Evolutionary conservation across 1,139 yeast species (phyloP), one percentile per base, ranked within the genome.

Genomic region (Suhomyces wounanorum): DNA sequence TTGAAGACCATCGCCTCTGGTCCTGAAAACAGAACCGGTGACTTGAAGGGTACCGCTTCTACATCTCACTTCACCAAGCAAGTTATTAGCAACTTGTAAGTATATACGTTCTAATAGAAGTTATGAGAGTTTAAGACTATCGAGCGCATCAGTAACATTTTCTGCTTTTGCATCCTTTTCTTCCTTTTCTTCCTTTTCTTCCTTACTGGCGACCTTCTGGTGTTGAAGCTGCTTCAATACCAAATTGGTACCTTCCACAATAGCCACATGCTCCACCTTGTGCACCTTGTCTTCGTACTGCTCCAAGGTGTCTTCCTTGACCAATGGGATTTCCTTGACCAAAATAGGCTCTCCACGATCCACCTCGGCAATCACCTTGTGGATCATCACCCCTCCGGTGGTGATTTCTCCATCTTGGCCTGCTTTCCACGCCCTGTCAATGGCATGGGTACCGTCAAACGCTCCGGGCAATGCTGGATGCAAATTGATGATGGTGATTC

Each of bases 401-500:
- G 79, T 64, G 52, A 88, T 80, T 54, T 80, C 81, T 9, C 96
- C 96, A 44, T 79, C 81, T 64, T 90, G 96, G 40, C 97, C 97
- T 10, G 96, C 96, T 62, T 89, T 78, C 94, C 96, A 92, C 0
- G 97, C 96, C 61, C 98, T 78, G 62, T 94, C 97, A 55, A 94
- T 94, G 21, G 99, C 98, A 70, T 89, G 92, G 10, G 96, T 92
- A 3, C 99, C 99, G 54, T 94, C 97, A 74, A 94, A 94, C 3
- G 92, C 92, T 23, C 97, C 97, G 1, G 99, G 99, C 52, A 94
- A 80, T 0, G 99, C 98, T 2, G 99, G 99, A 66, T 94, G 99
- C 54, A 94, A 74, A 64, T 94, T 94, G 62, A 94, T 91, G 55
- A 94, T 91, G 28, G 91, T 87, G 31, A 91, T 79, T 0, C 79